Base-by-base conservation (phyloP, 2,329 filamentous ascomycete genomes). In the Pleomassaria siparia region DNA sequence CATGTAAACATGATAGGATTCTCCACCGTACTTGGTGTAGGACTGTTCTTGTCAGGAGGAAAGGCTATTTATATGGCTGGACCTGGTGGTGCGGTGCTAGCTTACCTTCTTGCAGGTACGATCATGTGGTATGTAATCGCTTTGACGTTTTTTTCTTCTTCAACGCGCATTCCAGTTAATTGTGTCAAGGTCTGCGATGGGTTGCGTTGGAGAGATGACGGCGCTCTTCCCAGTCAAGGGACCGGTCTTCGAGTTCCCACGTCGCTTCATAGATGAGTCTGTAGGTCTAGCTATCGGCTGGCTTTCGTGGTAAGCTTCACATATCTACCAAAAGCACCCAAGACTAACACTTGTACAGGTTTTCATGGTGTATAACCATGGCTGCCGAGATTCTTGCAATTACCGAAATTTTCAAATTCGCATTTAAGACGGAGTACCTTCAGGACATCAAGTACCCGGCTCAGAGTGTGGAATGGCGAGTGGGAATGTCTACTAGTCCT, bases 1-100 rank as follows among this genome's bases (percentile, higher is more conserved):
- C 53, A 55, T 48, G 53, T 55, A 13, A 55, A 55, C 42, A 55
- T 55, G 50, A 53, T 55, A 20, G 44, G 41, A 6, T 55, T 55
- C 30, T 43, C 50, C 11, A 42, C 50, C 4, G 33, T 43, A 12
- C 24, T 55, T 11, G 52, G 52, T 2, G 16, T 55, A 13, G 51
- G 51, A 4, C 35, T 55, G 4, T 53, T 55, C 26, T 33, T 55
- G 7, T 43, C 45, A 24, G 32, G n/a, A 20, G 50, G 53, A 8
- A 55, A 45, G 32, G 44, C 53, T 16, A 55, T 55, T 16, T 48
- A 33, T 29, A 32, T 53, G 37, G 50, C 47, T 1, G 53, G 53
- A n/a, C 53, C 53, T 20, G 51, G 51, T 9, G 44, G 42, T 44
- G 49, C 51, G 35, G 46, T 51, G 12, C 24, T 52, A 8, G 46